These are phyloP conservation scores for slime mould (Dictyostelium discoideum) DNA, from an alignment of 78 protist genomes.

Conservation along the genomic window DNA sequence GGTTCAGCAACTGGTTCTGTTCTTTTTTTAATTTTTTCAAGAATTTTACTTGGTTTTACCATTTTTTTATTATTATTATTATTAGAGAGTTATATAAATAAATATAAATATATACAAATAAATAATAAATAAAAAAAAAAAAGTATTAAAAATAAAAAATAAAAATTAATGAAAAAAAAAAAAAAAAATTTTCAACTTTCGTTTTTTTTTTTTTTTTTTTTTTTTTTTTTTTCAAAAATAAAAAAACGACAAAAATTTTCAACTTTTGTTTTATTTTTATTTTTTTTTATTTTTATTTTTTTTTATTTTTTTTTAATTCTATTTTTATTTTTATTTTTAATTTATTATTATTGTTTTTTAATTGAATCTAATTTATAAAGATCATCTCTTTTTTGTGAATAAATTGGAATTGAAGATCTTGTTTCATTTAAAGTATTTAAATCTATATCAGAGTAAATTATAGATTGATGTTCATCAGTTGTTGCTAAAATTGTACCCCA, in stretches of 20 bases:
- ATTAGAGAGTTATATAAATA: neutral
- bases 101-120: neutral
- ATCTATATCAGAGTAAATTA: conserved; percentile 90
- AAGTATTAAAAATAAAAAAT: neutral
- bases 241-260: too few species aligned
- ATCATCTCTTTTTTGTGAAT: conserved; percentile 56
- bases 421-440: conserved; percentile 38
- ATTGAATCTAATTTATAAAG: conserved; percentile 15
- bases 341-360: too few species aligned
- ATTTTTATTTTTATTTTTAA: too few species aligned
- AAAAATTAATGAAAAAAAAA: neutral
- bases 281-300: too few species aligned
- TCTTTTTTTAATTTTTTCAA: neutral
- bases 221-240: too few species aligned
- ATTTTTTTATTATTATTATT: neutral
- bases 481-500: conserved; percentile 94
- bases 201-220: too few species aligned
- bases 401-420: conserved; percentile 53
- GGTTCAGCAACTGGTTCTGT: neutral
- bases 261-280: too few species aligned
- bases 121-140: neutral
- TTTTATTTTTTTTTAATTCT: neutral
- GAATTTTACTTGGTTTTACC: neutral
- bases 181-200: neutral
- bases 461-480: conserved; percentile 83